Percentiles rank a stretch among this genome's conserved stretches.
These are phyloP conservation scores for Hypoxylon sp. DNA, from an alignment of 2,329 filamentous ascomycete species.

Conservation along the genomic window DNA sequence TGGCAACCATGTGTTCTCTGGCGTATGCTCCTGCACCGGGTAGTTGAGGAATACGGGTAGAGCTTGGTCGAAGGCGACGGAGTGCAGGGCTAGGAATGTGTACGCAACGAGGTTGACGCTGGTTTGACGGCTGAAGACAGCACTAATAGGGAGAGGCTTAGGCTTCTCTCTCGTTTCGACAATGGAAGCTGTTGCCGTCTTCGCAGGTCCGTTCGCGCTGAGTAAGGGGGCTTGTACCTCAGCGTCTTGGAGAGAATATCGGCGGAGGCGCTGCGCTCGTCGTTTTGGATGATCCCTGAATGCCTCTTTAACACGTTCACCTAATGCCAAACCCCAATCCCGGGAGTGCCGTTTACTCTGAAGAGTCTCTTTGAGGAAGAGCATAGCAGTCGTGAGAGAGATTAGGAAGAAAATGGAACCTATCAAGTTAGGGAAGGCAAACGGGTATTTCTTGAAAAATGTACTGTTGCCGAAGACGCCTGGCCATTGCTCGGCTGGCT, in stretches of 20 bases:
- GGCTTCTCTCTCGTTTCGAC: conserved; percentile 44
- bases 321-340: conserved; percentile 84
- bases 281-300: conserved; percentile 49
- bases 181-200: conserved; percentile 27
- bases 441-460: conserved; percentile 84
- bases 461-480: conserved; percentile 74
- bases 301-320: conserved; percentile 72
- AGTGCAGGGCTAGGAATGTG: conserved; percentile 84
- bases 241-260: conserved; percentile 67
- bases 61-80: conserved; percentile 87
- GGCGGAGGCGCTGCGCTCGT: conserved; percentile 55
- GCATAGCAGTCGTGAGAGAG: conserved; percentile 78
- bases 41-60: conserved; percentile 92
- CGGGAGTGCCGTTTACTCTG: conserved; percentile 75
- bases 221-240: conserved; percentile 72
- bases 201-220: conserved; percentile 53
- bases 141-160: conserved; percentile 47
- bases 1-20: conserved; percentile 74
- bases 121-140: conserved; percentile 80
- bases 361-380: conserved; percentile 91
- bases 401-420: conserved; percentile 82
- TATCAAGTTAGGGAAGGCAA: conserved; percentile 86
- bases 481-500: conserved; percentile 83
- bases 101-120: conserved; percentile 83
- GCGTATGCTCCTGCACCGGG: conserved; percentile 70